Percentiles rank a stretch among this genome's conserved stretches.
Conservation (phyloP, 2,329 filamentous ascomycete genomes). For the Colletotrichum shisoi region DNA sequence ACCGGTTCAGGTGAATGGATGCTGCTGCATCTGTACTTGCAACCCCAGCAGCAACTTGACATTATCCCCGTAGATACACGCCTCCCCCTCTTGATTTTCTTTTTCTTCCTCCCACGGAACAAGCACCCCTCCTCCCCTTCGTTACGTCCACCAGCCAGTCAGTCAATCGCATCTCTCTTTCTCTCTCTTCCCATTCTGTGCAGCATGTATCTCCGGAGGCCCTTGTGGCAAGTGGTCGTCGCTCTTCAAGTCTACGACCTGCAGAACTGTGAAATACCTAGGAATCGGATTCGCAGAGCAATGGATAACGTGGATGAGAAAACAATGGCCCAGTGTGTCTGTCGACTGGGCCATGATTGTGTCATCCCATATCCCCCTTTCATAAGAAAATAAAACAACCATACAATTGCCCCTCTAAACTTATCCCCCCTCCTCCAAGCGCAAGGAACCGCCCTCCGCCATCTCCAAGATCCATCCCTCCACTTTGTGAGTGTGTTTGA, state of each 20-base stretch:
- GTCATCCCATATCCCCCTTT: constrained; percentile 39
- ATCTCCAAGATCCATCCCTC: constrained; percentile 29
- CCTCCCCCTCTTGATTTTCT: not conserved
- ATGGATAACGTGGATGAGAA: not conserved
- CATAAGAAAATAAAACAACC: constrained; percentile 38
- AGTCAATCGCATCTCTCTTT: constrained; percentile 25
- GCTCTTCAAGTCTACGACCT: too few relatives aligned
- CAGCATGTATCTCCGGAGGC: constrained; percentile 11
- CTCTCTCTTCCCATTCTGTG: not conserved
- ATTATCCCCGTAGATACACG: not conserved
- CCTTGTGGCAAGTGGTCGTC: not conserved
- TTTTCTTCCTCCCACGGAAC: not conserved
- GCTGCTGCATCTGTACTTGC: not conserved
- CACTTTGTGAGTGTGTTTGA: constrained; percentile 12
- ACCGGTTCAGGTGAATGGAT: not conserved
- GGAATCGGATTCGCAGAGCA: not conserved
- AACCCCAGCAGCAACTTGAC: not conserved
- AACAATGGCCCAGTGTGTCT: constrained; percentile 17
- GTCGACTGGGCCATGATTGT: constrained; percentile 36
- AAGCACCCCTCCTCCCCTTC: constrained; percentile 5
- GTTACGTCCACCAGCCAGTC: constrained; percentile 22
- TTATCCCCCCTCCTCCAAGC: not conserved
- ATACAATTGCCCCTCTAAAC: constrained; percentile 28
- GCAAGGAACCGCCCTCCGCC: not conserved
- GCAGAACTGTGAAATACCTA: not conserved